phyloP scores from a whole-genome alignment of 768 basidiomycete species.

The Russula sp. region DNA sequence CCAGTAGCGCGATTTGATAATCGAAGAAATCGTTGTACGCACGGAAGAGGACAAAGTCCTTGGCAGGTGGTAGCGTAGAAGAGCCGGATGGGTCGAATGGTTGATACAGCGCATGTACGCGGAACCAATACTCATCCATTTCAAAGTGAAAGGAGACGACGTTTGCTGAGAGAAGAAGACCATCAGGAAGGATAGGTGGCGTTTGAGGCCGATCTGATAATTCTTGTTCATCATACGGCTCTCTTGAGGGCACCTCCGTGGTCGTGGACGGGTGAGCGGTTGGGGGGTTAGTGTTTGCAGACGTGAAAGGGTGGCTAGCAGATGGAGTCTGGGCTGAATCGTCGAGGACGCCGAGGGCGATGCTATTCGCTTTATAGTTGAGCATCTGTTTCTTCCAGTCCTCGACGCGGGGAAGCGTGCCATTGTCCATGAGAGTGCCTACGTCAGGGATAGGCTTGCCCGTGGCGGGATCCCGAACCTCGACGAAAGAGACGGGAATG shows the following conservation, averaged over 20 bases:
- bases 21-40: constrained; percentile 98
- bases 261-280: constrained; percentile 24
- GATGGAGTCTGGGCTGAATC: constrained; percentile 42
- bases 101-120: constrained; percentile 84
- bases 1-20: constrained; percentile 87
- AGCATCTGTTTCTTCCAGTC: constrained; percentile 98
- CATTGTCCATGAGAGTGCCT: constrained; percentile 74
- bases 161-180: constrained; percentile 79
- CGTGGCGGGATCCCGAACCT: constrained; percentile 90
- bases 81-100: constrained; percentile 67
- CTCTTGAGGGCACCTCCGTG: constrained; percentile 31
- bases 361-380: constrained; percentile 93
- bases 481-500: constrained; percentile 95
- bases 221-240: constrained; percentile 30
- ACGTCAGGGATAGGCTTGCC: constrained; percentile 76
- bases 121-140: constrained; percentile 97
- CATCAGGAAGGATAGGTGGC: constrained; percentile 63
- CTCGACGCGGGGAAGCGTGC: constrained; percentile 92
- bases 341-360: constrained; percentile 91
- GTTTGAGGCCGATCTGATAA: constrained; percentile 41
- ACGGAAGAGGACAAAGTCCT: constrained; percentile 84
- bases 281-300: constrained; percentile 15
- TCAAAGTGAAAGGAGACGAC: constrained; percentile 98
- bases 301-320: constrained; percentile 6
- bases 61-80: constrained; percentile 57